Conservation (phyloP, 192 early-diverging fungal species). For the Coemansia sp. region DNA sequence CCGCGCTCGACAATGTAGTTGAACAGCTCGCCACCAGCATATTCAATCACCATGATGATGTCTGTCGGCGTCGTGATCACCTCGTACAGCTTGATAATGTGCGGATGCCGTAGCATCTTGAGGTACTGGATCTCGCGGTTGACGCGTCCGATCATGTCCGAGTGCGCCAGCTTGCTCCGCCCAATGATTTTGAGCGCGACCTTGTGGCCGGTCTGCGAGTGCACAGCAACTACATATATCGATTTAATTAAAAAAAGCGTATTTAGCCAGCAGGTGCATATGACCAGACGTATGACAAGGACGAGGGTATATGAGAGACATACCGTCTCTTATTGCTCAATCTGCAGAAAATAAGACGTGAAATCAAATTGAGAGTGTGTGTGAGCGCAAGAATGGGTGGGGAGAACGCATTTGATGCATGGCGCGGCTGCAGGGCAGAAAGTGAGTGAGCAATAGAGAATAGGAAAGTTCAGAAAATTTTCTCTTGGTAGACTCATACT, state of each 20-base stretch:
- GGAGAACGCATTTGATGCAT: background rate
- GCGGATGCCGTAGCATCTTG: conserved; percentile 91
- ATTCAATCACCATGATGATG: conserved; percentile 95
- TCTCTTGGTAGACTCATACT: too few species aligned
- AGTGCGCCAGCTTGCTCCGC: conserved; percentile 83
- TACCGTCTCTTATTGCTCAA: too few species aligned
- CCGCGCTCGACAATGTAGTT: conserved; percentile 83
- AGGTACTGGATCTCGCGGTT: conserved; percentile 98
- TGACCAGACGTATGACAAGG: background rate
- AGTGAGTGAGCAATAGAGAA: background rate
- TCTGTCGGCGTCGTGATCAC: conserved; percentile 95
- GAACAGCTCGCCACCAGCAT: conserved; percentile 81
- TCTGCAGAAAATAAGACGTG: too few species aligned
- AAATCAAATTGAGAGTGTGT: background rate
- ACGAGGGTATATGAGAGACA: background rate
- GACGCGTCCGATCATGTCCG: conserved; percentile 94
- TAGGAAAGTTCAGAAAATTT: background rate
- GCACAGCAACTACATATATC: conserved; percentile 81
- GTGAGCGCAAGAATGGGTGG: background rate
- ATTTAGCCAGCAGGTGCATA: background rate
- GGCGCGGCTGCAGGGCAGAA: background rate
- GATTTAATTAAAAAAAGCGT: background rate
- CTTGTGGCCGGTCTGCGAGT: conserved; percentile 91
- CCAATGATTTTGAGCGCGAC: conserved; percentile 98
- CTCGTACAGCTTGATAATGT: conserved; percentile 99